Base-by-base conservation (phyloP, 2,329 filamentous ascomycete genomes). In the Penicillium sp. region DNA sequence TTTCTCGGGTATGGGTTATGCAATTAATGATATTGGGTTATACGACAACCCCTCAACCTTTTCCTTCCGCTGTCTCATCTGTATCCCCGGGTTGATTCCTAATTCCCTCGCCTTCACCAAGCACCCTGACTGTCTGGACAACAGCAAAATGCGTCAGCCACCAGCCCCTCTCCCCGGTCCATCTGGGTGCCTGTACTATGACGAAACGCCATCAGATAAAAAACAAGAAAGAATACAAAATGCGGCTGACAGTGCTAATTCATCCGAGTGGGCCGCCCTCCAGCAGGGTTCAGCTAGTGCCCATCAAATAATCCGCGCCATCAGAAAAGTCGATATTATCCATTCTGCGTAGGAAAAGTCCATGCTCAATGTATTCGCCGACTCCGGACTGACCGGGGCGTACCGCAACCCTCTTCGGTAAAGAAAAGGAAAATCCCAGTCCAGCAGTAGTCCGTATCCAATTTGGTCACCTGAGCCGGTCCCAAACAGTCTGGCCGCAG, bases 391-490 rank as follows among this genome's bases (percentile, higher is more conserved):
- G 44, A 28, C 5, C 12, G 19, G 15, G 17, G 37, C 37, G 1
- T 8, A 44, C 12, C 13, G 42, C 24, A 17, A 13, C 13, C 15
- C 24, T 28, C 7, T 28, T 7, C 26, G 24, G 24, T 28, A 33
- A 50, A 33, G 8, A 9, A 33, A 22, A 17, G 24, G n/a, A 17
- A 33, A 35, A 19, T 4, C 3, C 28, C 19, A 9, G 12, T 13
- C 35, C 44, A 26, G 49, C 22, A 30, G 35, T 37, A n/a, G n/a
- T n/a, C 24, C 30, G 24, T 22, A 30, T 28, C 15, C 45, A 33
- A 59, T 53, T 38, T 28, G 45, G 53, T 69, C 64, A 69, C 67
- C 60, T 65, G 66, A 66, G 62, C 53, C 58, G 56, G 56, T 60
- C 58, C 56, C 26, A 64, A 64, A 65, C 58, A 47, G 62, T 64